Evolutionary conservation across 2,329 filamentous ascomycete species (phyloP).

Genomic region (Akanthomyces lecanii): DNA sequence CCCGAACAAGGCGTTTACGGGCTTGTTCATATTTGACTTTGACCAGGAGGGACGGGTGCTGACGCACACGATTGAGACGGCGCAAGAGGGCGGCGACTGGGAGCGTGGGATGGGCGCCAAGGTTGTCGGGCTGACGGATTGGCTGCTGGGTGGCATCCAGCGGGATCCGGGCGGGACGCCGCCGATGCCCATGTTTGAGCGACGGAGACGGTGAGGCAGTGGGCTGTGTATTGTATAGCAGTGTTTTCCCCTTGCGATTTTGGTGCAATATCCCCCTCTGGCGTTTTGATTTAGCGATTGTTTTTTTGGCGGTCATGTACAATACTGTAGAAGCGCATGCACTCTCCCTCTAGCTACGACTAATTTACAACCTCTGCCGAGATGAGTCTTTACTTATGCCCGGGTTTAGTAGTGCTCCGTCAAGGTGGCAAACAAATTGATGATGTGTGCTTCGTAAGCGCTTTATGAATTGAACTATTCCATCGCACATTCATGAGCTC

Average conservation of each 20-base stretch:
- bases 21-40: slow-evolving; percentile 94
- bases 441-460: background rate
- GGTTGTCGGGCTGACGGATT: slow-evolving; percentile 89
- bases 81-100: slow-evolving; percentile 77
- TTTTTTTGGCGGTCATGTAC: background rate
- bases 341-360: background rate
- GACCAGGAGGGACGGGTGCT: slow-evolving; percentile 78
- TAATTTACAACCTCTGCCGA: background rate
- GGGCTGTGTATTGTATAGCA: background rate
- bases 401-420: background rate
- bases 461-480: background rate
- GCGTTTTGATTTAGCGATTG: slow-evolving; percentile 13
- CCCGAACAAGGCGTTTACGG: slow-evolving; percentile 74
- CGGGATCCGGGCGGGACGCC: slow-evolving; percentile 30
- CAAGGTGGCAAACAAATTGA: background rate
- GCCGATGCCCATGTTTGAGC: slow-evolving; percentile 35
- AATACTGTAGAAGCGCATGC: background rate
- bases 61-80: slow-evolving; percentile 91
- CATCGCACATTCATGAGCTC: background rate
- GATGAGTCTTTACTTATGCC: background rate
- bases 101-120: slow-evolving; percentile 75
- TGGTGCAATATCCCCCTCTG: slow-evolving; percentile 8
- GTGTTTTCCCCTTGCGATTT: background rate
- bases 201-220: slow-evolving; percentile 23
- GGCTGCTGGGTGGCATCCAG: slow-evolving; percentile 82